These are phyloP conservation scores for Albatrellus ellisii DNA, from an alignment of 768 basidiomycete species.

Conservation along the genomic window DNA sequence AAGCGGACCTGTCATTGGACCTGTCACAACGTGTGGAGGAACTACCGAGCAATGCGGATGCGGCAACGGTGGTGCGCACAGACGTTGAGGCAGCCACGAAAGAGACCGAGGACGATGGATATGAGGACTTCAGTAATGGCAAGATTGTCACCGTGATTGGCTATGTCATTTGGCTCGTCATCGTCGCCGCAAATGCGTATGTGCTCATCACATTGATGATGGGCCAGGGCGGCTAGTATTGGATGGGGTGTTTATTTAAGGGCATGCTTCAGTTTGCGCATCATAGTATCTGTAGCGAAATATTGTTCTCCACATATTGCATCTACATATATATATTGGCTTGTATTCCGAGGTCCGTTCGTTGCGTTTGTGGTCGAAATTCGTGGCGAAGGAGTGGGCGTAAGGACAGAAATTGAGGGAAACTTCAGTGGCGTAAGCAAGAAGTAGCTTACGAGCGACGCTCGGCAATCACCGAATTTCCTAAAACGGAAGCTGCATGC, in stretches of 20 bases:
- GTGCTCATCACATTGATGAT: conserved; percentile 49
- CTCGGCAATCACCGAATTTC: too few species aligned
- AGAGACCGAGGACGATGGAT: conserved; percentile 23
- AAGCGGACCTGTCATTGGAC: neutral
- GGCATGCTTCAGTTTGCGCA: neutral
- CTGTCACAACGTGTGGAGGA: neutral
- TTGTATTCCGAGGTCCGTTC: too few species aligned
- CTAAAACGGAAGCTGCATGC: too few species aligned
- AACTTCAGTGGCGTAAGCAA: too few species aligned
- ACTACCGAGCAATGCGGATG: too few species aligned
- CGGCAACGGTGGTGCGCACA: neutral
- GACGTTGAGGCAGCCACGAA: conserved; percentile 10
- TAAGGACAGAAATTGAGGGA: too few species aligned
- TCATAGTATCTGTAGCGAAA: neutral
- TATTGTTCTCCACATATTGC: neutral
- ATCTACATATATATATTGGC: neutral
- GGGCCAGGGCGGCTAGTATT: conserved; percentile 18
- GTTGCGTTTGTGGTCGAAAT: too few species aligned
- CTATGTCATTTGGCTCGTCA: conserved; percentile 45
- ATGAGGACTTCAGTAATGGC: conserved; percentile 53
- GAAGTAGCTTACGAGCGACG: too few species aligned
- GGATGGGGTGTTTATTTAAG: neutral
- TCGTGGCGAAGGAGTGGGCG: too few species aligned
- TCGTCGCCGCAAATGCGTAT: conserved; percentile 65
- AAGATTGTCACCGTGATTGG: conserved; percentile 37